These are phyloP conservation scores for Pleurotus citrinopileatus DNA, from an alignment of 768 basidiomycete genomes.

Conservation along the genomic window DNA sequence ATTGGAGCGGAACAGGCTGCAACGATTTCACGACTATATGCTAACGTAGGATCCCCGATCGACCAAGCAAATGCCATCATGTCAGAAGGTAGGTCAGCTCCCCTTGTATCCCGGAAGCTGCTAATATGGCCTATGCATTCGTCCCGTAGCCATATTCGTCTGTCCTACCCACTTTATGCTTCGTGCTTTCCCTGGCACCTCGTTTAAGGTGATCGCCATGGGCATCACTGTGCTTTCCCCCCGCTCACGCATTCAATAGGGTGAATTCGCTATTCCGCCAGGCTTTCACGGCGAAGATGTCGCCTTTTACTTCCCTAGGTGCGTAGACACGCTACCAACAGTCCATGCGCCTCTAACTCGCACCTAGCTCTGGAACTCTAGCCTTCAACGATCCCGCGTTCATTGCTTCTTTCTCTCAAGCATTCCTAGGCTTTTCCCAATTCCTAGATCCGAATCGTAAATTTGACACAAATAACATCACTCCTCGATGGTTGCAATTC, in stretches of 20 bases:
- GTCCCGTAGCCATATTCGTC: constrained; percentile 30
- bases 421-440: constrained; percentile 20
- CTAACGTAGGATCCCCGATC: constrained; percentile 12
- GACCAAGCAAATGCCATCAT: constrained; percentile 20
- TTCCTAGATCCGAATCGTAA: constrained; percentile 17
- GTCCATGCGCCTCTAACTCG: background rate
- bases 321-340: too few relatives aligned
- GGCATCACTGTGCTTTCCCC: background rate
- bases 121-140: too few relatives aligned
- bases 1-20: constrained; percentile 12
- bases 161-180: constrained; percentile 33
- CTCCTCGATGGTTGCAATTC: constrained; percentile 16
- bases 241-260: constrained; percentile 8
- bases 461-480: constrained; percentile 15
- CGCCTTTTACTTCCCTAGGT: constrained; percentile 17
- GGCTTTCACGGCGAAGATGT: constrained; percentile 16
- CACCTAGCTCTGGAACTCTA: background rate
- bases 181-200: constrained; percentile 23
- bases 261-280: constrained; percentile 24
- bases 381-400: constrained; percentile 20
- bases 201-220: constrained; percentile 35
- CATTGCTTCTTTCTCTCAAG: constrained; percentile 16
- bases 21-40: constrained; percentile 16
- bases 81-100: constrained; percentile 22
- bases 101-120: background rate